A percentile compares a stretch with the other conserved stretches of the same genome.
phyloP scores from a whole-genome alignment of 1,139 yeast genomes.

The Pichia terricola region DNA sequence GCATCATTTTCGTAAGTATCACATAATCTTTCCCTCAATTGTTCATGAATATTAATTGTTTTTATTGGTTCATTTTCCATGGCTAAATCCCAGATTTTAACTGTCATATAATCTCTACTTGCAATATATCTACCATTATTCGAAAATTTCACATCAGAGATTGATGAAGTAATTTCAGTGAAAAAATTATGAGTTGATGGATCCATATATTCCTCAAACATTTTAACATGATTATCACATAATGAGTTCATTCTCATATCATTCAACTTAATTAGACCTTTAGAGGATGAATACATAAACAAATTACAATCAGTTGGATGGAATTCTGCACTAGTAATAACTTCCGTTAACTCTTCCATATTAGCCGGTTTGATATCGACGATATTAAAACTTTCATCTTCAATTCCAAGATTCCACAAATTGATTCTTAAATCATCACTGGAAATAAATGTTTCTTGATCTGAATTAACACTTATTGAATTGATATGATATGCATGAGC shows the following conservation, averaged over 20 bases:
- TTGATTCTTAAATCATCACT: slow-evolving; percentile 94
- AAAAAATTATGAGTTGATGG: slow-evolving; percentile 91
- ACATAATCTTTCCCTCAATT: slow-evolving; percentile 83
- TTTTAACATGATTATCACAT: slow-evolving; percentile 84
- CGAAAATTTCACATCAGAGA: slow-evolving; percentile 88
- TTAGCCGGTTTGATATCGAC: slow-evolving; percentile 97
- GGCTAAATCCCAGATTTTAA: slow-evolving; percentile 95
- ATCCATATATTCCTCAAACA: slow-evolving; percentile 88
- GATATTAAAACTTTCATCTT: slow-evolving; percentile 92
- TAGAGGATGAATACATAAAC: slow-evolving; percentile 94
- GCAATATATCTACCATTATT: slow-evolving; percentile 91
- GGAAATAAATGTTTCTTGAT: slow-evolving; percentile 89
- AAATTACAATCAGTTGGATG: slow-evolving; percentile 89
- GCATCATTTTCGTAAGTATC: slow-evolving; percentile 98
- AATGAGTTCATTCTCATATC: slow-evolving; percentile 96
- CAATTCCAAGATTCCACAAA: slow-evolving; percentile 89
- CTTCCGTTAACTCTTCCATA: slow-evolving; percentile 98
- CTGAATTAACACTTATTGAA: slow-evolving; percentile 88
- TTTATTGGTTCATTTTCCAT: slow-evolving; percentile 94
- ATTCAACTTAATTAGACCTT: slow-evolving; percentile 90
- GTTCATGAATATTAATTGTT: slow-evolving; percentile 93
- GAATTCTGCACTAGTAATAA: slow-evolving; percentile 95
- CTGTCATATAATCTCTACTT: slow-evolving; percentile 93
- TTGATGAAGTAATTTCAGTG: slow-evolving; percentile 93
- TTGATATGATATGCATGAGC: slow-evolving; percentile 98